These are phyloP conservation scores for Chalciporus sphaerocephalus DNA, from an alignment of 768 basidiomycete species.

Conservation along the genomic window DNA sequence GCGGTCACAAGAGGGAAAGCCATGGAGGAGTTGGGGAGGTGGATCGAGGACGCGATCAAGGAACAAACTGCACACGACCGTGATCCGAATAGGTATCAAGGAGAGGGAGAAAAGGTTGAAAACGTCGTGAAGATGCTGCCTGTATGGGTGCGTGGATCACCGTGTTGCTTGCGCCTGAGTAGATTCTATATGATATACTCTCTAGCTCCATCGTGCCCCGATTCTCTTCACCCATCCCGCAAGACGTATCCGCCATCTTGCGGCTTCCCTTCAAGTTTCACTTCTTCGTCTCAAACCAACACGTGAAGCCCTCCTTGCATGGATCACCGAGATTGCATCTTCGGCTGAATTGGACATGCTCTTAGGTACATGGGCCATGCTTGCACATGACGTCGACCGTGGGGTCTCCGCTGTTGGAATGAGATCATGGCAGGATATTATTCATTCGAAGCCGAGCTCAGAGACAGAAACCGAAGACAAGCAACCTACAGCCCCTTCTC, in stretches of 20 bases:
- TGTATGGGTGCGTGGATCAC: constrained; percentile 73
- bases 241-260: constrained; percentile 63
- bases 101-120: constrained; percentile 16
- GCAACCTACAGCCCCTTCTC: background rate
- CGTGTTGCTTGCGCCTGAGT: background rate
- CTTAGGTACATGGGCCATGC: constrained; percentile 70
- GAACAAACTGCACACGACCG: constrained; percentile 39
- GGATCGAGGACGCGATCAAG: constrained; percentile 53
- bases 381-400: constrained; percentile 68
- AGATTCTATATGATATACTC: background rate
- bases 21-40: constrained; percentile 73
- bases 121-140: constrained; percentile 63
- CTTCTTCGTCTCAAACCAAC: constrained; percentile 55
- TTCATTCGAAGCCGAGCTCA: constrained; percentile 12
- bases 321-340: constrained; percentile 46
- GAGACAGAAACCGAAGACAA: constrained; percentile 4
- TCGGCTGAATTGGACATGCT: constrained; percentile 51
- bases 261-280: constrained; percentile 57
- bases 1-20: constrained; percentile 78
- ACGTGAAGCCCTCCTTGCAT: constrained; percentile 46
- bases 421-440: constrained; percentile 49
- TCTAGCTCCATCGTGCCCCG: constrained; percentile 82
- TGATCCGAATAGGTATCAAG: constrained; percentile 7
- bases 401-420: constrained; percentile 48
- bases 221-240: constrained; percentile 76